Evolutionary conservation across 345 rosid species (phyloP).

Genomic region (Chamaenerion angustifolium): DNA sequence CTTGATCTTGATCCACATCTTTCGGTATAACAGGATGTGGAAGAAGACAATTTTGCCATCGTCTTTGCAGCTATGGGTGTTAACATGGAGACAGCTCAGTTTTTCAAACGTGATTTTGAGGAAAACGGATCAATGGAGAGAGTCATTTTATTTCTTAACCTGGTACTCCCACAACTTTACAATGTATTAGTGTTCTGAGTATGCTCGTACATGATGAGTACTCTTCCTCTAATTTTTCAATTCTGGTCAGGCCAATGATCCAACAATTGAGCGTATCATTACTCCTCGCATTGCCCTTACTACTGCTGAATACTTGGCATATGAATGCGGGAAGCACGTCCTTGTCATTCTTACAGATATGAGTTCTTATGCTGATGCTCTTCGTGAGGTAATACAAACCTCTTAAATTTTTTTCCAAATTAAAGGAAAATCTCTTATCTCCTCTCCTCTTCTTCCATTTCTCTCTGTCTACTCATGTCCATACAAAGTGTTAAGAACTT

Average conservation of each 20-base stretch:
- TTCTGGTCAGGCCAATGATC: conserved; percentile 78
- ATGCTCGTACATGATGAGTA: not conserved
- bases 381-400: conserved; percentile 60
- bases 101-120: conserved; percentile 95
- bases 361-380: conserved; percentile 99
- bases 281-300: conserved; percentile 97
- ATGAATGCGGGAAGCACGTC: conserved; percentile 94
- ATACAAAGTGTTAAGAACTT: not conserved
- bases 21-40: conserved; percentile 38
- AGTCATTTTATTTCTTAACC: conserved; percentile 82
- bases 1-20: not conserved
- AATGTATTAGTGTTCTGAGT: not conserved
- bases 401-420: no score
- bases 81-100: conserved; percentile 96
- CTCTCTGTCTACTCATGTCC: not conserved
- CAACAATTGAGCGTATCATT: conserved; percentile 91
- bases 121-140: conserved; percentile 99
- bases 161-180: conserved; percentile 24
- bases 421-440: no score
- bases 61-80: conserved; percentile 99
- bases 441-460: no score
- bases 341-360: conserved; percentile 89
- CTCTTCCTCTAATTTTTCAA: not conserved
- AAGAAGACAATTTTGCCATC: conserved; percentile 93
- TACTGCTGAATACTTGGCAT: conserved; percentile 92